Conservation (phyloP, 106 monocot genomes). For the Triglochin maritima region DNA sequence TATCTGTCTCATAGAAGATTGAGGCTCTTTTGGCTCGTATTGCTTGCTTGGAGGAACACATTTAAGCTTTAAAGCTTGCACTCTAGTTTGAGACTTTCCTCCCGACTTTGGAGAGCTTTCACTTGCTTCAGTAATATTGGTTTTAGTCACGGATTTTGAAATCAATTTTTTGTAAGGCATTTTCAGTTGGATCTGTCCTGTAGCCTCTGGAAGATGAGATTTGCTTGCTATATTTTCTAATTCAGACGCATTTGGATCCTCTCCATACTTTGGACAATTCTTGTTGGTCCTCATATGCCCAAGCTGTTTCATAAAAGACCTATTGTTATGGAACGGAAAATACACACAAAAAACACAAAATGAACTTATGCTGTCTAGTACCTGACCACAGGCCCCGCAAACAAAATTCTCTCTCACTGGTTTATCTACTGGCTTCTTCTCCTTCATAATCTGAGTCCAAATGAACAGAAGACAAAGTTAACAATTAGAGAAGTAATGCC, state of each 20-base stretch:
- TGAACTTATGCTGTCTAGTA: background rate
- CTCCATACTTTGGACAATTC: conserved; percentile 91
- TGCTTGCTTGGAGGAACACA: conserved; percentile 45
- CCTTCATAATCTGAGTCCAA: conserved; percentile 43
- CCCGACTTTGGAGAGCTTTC: conserved; percentile 33
- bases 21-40: conserved; percentile 31
- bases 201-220: conserved; percentile 31
- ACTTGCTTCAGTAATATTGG: conserved; percentile 15
- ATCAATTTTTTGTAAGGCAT: conserved; percentile 46
- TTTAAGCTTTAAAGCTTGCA: conserved; percentile 69
- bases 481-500: background rate
- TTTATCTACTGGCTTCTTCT: conserved; percentile 59
- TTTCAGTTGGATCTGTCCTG: conserved; percentile 35
- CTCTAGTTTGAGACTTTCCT: conserved; percentile 25
- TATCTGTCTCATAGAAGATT: conserved; percentile 26
- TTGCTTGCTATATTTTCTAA: conserved; percentile 22
- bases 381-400: conserved; percentile 95
- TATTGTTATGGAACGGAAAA: background rate
- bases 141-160: conserved; percentile 19
- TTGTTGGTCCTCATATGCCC: conserved; percentile 99
- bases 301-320: conserved; percentile 24
- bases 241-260: conserved; percentile 54
- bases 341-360: background rate
- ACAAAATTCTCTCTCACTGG: conserved; percentile 74
- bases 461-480: background rate